Evolutionary conservation across 352 stramenopile genomes (phyloP).

Genomic region (Phytophthora hibernalis): DNA sequence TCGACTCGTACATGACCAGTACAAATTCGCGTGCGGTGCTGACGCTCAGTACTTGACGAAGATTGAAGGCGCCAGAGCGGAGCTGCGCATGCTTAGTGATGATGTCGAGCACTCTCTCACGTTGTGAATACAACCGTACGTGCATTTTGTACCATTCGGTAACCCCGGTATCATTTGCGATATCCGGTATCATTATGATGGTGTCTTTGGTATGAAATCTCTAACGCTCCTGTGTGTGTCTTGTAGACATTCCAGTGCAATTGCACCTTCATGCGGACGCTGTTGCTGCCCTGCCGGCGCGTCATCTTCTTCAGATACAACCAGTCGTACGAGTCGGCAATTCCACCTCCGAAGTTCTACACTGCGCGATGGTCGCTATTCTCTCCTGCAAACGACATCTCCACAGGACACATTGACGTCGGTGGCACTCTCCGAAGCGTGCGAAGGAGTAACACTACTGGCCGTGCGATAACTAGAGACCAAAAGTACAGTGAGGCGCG

Average conservation of each 20-base stretch:
- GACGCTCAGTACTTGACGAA: not conserved
- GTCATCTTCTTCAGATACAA: conserved; percentile 1
- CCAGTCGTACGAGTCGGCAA: conserved; percentile 9
- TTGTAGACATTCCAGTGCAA: conserved; percentile 24
- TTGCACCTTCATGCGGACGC: conserved; percentile 12
- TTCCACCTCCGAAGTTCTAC: conserved; percentile 15
- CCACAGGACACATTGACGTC: conserved; percentile 5
- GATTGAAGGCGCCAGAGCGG: conserved; percentile 1
- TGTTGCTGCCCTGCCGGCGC: conserved; percentile 21
- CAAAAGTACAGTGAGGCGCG: conserved; percentile 9
- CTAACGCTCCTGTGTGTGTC: not conserved
- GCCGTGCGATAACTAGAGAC: not conserved
- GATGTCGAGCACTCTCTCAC: conserved; percentile 1
- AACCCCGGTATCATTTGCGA: not conserved
- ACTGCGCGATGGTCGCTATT: conserved; percentile 14
- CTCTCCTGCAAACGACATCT: conserved; percentile 12
- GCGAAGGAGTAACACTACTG: not conserved
- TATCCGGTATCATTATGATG: conserved; percentile 5
- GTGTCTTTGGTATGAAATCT: not conserved
- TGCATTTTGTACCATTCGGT: not conserved
- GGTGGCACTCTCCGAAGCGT: not conserved
- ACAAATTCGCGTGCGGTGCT: conserved; percentile 3
- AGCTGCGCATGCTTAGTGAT: not conserved
- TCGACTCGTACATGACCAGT: conserved; percentile 9
- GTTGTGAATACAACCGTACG: conserved; percentile 10